Evolutionary conservation across 225 moss, liverwort and hornwort species (phyloP).

Genomic region (Lunularia cruciata): DNA sequence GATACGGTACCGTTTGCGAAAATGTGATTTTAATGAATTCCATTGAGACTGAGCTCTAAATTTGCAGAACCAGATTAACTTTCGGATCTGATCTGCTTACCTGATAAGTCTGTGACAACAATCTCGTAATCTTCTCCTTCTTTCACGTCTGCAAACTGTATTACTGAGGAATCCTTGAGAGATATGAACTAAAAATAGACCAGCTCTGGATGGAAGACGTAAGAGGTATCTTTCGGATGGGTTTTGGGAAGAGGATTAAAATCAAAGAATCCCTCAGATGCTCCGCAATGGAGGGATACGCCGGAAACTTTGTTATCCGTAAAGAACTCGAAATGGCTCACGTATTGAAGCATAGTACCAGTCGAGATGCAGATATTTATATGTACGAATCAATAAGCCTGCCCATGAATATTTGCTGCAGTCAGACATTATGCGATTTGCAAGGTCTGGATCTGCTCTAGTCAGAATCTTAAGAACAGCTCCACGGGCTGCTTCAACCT

Average conservation of each 20-base stretch:
- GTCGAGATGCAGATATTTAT: background rate
- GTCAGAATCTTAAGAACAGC: background rate
- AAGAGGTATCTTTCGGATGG: constrained; percentile 3
- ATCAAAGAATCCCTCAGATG: background rate
- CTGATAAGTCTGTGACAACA: constrained; percentile 10
- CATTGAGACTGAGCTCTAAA: too few species aligned
- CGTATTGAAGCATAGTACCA: constrained; percentile 12
- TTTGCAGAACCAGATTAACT: too few species aligned
- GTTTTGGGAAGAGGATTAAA: background rate
- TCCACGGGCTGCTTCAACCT: background rate
- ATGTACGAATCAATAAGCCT: background rate
- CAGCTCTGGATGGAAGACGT: background rate
- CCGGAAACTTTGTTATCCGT: background rate
- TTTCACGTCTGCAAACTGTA: constrained; percentile 10
- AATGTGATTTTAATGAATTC: too few species aligned
- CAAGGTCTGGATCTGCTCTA: background rate
- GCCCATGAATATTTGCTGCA: constrained; percentile 17
- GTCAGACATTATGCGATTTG: background rate
- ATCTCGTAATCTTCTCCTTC: constrained; percentile 17
- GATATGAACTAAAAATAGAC: constrained; percentile 8
- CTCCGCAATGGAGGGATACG: background rate
- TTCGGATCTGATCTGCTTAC: too few species aligned
- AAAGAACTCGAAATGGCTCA: constrained; percentile 2
- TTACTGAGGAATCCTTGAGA: background rate
- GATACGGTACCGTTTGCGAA: too few species aligned